These are phyloP conservation scores for Lipomyces mesembrius DNA, from an alignment of 805 yeast species.

Conservation along the genomic window DNA sequence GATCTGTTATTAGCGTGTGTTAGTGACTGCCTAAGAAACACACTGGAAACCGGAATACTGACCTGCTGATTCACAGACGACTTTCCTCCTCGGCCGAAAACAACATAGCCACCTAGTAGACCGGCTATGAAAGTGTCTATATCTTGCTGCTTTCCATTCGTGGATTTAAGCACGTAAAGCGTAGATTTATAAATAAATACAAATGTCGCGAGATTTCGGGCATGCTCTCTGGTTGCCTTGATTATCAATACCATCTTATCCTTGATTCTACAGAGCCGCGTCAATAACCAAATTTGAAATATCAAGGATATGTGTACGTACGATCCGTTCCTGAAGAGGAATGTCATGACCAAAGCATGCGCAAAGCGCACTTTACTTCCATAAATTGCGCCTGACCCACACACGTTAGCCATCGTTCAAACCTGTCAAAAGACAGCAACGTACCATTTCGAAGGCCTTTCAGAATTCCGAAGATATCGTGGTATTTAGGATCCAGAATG, in stretches of 20 bases:
- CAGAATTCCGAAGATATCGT: constrained; percentile 47
- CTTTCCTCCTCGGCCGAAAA: constrained; percentile 48
- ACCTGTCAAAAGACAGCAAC: background rate
- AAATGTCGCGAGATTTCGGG: constrained; percentile 59
- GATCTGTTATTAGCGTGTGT: constrained; percentile 55
- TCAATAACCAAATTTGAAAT: constrained; percentile 9
- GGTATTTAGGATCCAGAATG: constrained; percentile 45
- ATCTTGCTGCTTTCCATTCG: constrained; percentile 31
- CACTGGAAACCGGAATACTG: constrained; percentile 10
- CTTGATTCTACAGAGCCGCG: constrained; percentile 41
- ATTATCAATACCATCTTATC: constrained; percentile 55
- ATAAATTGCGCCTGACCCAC: constrained; percentile 54
- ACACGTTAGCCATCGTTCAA: background rate
- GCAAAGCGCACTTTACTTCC: constrained; percentile 67
- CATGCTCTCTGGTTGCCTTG: constrained; percentile 60
- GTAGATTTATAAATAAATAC: constrained; percentile 58
- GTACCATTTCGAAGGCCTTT: constrained; percentile 51
- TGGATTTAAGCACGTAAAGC: constrained; percentile 40
- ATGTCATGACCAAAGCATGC: constrained; percentile 65
- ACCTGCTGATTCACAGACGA: constrained; percentile 45
- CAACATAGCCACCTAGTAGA: constrained; percentile 48
- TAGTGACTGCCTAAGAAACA: constrained; percentile 4
- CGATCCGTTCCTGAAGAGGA: constrained; percentile 60
- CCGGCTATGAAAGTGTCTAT: constrained; percentile 47
- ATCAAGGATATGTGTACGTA: constrained; percentile 29